phyloP scores from a whole-genome alignment of 1,284 basidiomycete genomes.

The Inonotus hispidus region DNA sequence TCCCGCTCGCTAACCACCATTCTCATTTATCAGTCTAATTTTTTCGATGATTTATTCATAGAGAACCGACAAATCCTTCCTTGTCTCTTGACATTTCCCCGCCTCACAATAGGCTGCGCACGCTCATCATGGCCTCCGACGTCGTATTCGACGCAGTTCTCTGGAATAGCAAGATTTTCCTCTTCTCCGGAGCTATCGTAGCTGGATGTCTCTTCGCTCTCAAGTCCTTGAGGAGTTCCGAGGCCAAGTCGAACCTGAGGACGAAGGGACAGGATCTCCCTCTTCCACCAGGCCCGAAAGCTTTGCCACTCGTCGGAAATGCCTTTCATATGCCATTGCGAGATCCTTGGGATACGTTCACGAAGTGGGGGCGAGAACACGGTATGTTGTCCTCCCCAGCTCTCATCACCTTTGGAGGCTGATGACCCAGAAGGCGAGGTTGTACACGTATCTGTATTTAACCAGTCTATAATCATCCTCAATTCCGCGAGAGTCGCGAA shows the following conservation, averaged over 20 bases:
- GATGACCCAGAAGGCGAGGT: slow-evolving; percentile 23
- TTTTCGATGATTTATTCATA: too few relatives aligned
- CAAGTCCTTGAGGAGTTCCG: not conserved
- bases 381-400: slow-evolving; percentile 7
- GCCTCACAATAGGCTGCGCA: too few relatives aligned
- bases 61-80: too few relatives aligned
- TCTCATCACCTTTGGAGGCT: not conserved
- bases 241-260: not conserved
- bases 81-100: too few relatives aligned
- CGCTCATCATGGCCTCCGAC: not conserved
- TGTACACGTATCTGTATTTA: slow-evolving; percentile 31
- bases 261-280: slow-evolving; percentile 17
- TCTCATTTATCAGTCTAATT: too few relatives aligned
- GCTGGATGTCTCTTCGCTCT: not conserved
- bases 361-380: slow-evolving; percentile 39
- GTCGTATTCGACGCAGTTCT: not conserved
- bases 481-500: slow-evolving; percentile 30
- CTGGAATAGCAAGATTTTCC: not conserved
- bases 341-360: slow-evolving; percentile 50
- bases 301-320: slow-evolving; percentile 47
- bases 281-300: slow-evolving; percentile 47
- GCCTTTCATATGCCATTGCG: slow-evolving; percentile 48
- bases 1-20: too few relatives aligned
- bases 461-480: slow-evolving; percentile 32
- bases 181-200: not conserved